Conservation (phyloP, 106 monocot genomes). For the Iris macrosiphon region DNA sequence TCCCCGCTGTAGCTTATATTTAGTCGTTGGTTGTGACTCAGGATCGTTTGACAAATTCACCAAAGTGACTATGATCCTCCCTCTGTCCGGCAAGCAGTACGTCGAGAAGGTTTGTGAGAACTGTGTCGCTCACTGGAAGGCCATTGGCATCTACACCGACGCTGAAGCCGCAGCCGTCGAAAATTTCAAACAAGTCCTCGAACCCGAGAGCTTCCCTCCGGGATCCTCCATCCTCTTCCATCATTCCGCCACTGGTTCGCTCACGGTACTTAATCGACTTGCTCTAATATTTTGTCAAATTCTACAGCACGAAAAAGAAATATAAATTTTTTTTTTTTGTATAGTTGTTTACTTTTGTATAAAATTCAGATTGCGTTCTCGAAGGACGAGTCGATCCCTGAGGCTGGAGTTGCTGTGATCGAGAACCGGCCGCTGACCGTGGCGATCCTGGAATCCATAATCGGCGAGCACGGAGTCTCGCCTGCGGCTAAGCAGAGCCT, state of each 20-base stretch:
- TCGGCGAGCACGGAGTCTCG: slow-evolving; percentile 56
- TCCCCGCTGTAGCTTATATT: no score
- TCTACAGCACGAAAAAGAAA: no score
- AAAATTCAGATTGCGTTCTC: slow-evolving; percentile 49
- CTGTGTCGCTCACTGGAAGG: slow-evolving; percentile 50
- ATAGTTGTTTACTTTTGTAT: no score
- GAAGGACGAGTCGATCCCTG: slow-evolving; percentile 19
- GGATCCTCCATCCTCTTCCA: slow-evolving; percentile 62
- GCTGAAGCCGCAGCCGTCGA: slow-evolving; percentile 34
- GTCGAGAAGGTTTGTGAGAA: slow-evolving; percentile 57
- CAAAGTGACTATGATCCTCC: slow-evolving; percentile 48
- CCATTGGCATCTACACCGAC: slow-evolving; percentile 37
- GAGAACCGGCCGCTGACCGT: slow-evolving; percentile 30
- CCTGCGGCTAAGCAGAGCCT: slow-evolving; percentile 46
- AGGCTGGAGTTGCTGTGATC: slow-evolving; percentile 18
- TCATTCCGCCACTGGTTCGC: slow-evolving; percentile 33
- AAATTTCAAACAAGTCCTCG: slow-evolving; percentile 37
- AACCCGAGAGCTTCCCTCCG: slow-evolving; percentile 31
- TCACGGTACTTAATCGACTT: slow-evolving; percentile 27
- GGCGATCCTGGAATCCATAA: slow-evolving; percentile 51
- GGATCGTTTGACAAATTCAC: slow-evolving; percentile 67
- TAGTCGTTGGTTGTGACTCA: no score
- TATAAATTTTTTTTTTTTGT: background rate
- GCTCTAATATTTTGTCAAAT: no score
- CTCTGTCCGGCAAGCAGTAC: slow-evolving; percentile 57